Evolutionary conservation across 2,329 filamentous ascomycete genomes (phyloP).

Genomic region (Alternaria consortialis): DNA sequence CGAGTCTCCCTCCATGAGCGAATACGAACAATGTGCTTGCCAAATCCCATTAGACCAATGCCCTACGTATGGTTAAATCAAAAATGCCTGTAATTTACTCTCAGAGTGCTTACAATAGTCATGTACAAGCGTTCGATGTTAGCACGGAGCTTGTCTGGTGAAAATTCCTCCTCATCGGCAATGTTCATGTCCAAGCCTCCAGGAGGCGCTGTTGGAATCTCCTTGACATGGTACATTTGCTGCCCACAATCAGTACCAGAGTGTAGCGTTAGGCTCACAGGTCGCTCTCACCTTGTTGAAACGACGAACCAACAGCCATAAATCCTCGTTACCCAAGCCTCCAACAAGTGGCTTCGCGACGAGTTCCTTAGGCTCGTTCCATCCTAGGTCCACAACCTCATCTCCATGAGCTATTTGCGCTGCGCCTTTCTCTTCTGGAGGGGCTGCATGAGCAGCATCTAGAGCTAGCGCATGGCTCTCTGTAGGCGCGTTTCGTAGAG

Average conservation of each 20-base stretch:
- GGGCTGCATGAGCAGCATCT: constrained; percentile 47
- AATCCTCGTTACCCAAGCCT: constrained; percentile 74
- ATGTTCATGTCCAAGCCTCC: constrained; percentile 81
- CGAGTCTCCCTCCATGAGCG: constrained; percentile 80
- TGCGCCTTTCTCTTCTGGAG: constrained; percentile 53
- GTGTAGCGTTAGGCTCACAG: neutral
- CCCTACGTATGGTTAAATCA: constrained; percentile 47
- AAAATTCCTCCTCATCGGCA: constrained; percentile 84
- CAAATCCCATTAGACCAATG: constrained; percentile 69
- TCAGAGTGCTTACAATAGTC: constrained; percentile 63
- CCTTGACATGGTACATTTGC: constrained; percentile 77
- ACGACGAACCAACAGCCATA: constrained; percentile 75
- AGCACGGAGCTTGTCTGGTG: constrained; percentile 80
- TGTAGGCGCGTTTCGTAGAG: constrained; percentile 55
- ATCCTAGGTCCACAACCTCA: constrained; percentile 73
- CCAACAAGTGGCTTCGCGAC: constrained; percentile 70
- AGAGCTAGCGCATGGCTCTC: constrained; percentile 59
- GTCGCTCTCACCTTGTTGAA: constrained; percentile 71
- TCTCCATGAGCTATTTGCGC: constrained; percentile 54
- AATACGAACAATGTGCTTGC: constrained; percentile 78
- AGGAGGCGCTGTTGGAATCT: constrained; percentile 66
- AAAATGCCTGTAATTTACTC: neutral
- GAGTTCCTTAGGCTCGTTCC: constrained; percentile 68
- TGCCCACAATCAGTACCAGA: constrained; percentile 35
- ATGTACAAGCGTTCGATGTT: constrained; percentile 84